These are phyloP conservation scores for Trifolium repens DNA, from an alignment of 306 rosid species.

Conservation along the genomic window DNA sequence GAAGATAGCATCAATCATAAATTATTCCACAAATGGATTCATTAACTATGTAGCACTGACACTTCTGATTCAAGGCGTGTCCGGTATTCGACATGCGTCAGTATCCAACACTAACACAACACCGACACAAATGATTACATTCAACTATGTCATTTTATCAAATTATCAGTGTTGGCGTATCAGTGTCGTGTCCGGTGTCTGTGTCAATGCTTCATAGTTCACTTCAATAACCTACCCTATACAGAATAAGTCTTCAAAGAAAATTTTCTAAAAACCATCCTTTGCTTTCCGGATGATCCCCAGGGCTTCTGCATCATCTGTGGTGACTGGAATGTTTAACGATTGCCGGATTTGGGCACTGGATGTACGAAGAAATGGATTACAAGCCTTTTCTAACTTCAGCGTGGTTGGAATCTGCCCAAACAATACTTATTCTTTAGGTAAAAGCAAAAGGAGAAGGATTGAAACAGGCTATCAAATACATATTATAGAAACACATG, in stretches of 20 bases:
- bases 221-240: conserved; percentile 35
- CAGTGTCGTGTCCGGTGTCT: neutral
- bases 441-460: neutral
- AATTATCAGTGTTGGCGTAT: neutral
- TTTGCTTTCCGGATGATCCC: conserved; percentile 75
- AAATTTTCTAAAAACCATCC: conserved; percentile 63
- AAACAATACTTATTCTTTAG: conserved; percentile 11
- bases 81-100: neutral
- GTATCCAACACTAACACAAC: neutral
- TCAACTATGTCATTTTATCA: neutral
- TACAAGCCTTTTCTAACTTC: conserved; percentile 78
- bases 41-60: neutral
- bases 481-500: neutral
- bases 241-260: conserved; percentile 32
- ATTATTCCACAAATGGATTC: conserved; percentile 32
- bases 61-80: neutral
- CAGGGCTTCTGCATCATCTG: conserved; percentile 76
- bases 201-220: neutral
- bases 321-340: conserved; percentile 58
- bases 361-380: conserved; percentile 84
- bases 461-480: conserved; percentile 24
- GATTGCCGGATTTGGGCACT: conserved; percentile 63
- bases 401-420: conserved; percentile 74
- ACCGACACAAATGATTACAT: neutral
- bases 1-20: conserved; percentile 26